phyloP scores from a whole-genome alignment of 192 early-diverging fungal species.

The Coemansia sp. region DNA sequence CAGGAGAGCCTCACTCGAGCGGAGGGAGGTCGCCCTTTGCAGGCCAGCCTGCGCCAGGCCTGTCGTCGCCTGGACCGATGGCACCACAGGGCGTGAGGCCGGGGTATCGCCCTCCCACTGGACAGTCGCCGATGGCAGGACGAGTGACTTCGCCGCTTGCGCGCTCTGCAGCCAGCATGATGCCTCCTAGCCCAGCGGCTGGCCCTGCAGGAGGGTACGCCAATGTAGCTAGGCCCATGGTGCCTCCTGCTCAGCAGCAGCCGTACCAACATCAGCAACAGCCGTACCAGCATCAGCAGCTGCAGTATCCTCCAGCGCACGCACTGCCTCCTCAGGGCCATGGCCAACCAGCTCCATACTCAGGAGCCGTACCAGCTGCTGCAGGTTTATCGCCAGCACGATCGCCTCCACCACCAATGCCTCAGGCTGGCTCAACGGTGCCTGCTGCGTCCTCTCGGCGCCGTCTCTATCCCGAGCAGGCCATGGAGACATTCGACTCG shows the following conservation, averaged over 20 bases:
- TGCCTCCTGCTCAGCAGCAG: constrained; percentile 16
- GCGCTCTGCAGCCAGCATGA: constrained; percentile 9
- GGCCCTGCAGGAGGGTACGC: constrained; percentile 11
- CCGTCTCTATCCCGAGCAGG: constrained; percentile 41
- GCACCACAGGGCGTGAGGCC: constrained; percentile 14
- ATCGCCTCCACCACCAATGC: constrained; percentile 6
- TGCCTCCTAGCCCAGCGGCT: neutral
- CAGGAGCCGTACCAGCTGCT: neutral
- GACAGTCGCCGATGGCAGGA: constrained; percentile 5
- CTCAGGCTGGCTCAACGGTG: neutral
- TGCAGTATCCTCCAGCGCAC: constrained; percentile 7
- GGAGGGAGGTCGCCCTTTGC: constrained; percentile 34
- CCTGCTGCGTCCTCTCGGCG: constrained; percentile 21
- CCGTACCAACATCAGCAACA: neutral
- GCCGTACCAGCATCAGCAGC: neutral
- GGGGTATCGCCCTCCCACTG: constrained; percentile 9
- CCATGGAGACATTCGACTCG: constrained; percentile 17
- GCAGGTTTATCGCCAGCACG: neutral
- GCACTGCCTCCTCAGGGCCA: constrained; percentile 16
- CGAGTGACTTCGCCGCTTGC: constrained; percentile 44
- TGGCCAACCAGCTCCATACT: constrained; percentile 5
- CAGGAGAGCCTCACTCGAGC: neutral
- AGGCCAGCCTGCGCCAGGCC: constrained; percentile 35
- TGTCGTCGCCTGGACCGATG: constrained; percentile 18
- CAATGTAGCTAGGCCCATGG: constrained; percentile 7